phyloP scores from a whole-genome alignment of 306 rosid genomes.

The Myrica gale region DNA sequence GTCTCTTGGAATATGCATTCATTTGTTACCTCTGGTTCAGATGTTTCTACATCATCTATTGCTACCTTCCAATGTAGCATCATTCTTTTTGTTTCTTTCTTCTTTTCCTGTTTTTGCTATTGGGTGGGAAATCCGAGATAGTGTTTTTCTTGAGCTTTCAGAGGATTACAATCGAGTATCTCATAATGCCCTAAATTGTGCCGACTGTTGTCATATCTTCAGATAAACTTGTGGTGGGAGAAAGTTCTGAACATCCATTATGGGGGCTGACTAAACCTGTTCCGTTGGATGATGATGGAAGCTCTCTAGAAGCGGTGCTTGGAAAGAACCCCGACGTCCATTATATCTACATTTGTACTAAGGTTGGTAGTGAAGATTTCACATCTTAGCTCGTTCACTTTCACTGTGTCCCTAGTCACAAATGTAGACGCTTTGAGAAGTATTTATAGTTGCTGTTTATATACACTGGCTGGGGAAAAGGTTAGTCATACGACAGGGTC shows the following conservation, averaged over 20 bases:
- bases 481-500: background rate
- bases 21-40: slow-evolving; percentile 6
- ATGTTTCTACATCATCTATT: slow-evolving; percentile 1
- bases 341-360: slow-evolving; percentile 67
- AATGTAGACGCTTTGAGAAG: background rate
- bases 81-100: background rate
- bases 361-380: slow-evolving; percentile 43
- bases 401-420: background rate
- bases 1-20: background rate
- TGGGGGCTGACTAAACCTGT: slow-evolving; percentile 79
- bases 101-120: background rate
- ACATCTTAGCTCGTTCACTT: background rate
- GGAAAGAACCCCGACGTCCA: slow-evolving; percentile 74
- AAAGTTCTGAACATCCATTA: slow-evolving; percentile 38
- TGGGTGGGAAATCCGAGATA: background rate
- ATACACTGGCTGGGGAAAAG: background rate
- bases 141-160: background rate
- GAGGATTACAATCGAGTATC: too few species aligned
- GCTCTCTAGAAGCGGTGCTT: slow-evolving; percentile 54
- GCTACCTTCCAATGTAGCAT: background rate
- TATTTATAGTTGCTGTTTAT: background rate
- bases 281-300: slow-evolving; percentile 61
- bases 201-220: slow-evolving; percentile 24
- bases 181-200: background rate
- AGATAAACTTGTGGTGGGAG: slow-evolving; percentile 65